phyloP scores from a whole-genome alignment of 805 yeast genomes.

The Teunomyces atbi region DNA sequence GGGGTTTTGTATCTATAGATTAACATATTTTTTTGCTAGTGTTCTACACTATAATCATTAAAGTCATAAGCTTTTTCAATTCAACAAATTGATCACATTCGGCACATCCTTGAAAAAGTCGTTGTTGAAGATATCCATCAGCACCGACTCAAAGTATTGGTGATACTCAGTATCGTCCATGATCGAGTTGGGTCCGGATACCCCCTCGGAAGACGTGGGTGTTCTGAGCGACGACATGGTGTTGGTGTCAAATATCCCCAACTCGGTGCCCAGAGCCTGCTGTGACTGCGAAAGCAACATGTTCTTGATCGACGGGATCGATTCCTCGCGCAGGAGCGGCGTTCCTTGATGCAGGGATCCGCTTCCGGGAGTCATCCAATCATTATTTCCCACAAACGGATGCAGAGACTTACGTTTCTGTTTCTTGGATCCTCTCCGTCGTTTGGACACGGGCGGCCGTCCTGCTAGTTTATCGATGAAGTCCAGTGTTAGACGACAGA shows the following conservation, averaged over 20 bases:
- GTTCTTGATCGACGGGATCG: slow-evolving; percentile 11
- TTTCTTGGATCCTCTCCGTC: background rate
- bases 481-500: slow-evolving; percentile 20
- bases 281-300: slow-evolving; percentile 3
- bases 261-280: background rate
- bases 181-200: slow-evolving; percentile 1
- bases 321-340: background rate
- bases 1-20: background rate
- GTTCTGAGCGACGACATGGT: background rate
- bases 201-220: slow-evolving; percentile 1
- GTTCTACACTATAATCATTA: background rate
- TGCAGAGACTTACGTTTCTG: slow-evolving; percentile 1
- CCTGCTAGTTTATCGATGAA: slow-evolving; percentile 16
- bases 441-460: background rate
- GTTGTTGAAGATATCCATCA: slow-evolving; percentile 25
- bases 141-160: slow-evolving; percentile 25
- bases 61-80: background rate
- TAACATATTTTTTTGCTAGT: background rate
- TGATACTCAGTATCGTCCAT: slow-evolving; percentile 15
- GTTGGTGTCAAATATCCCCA: background rate
- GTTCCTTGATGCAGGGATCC: slow-evolving; percentile 1
- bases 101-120: slow-evolving; percentile 27
- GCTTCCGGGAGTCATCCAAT: background rate
- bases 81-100: slow-evolving; percentile 14
- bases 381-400: background rate